These are phyloP conservation scores for Monosporascus sp. DNA, from an alignment of 2,329 filamentous ascomycete genomes.

Conservation along the genomic window DNA sequence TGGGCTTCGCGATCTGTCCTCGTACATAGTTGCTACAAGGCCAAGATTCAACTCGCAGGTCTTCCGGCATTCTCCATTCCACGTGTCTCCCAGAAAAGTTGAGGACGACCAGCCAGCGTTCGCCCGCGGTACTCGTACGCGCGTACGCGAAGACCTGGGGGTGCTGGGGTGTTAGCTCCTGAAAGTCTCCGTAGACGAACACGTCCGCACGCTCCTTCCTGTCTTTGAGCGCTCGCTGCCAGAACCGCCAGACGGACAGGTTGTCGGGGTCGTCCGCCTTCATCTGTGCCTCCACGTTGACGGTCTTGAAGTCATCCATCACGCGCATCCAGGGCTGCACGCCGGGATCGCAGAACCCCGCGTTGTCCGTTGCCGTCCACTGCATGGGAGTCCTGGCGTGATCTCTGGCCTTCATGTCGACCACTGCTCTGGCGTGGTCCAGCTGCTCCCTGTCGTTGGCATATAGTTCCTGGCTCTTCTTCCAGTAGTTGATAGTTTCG, in stretches of 20 bases:
- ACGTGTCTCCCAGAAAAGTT: constrained; percentile 23
- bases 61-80: constrained; percentile 18
- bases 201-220: constrained; percentile 52
- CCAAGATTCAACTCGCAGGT: constrained; percentile 18
- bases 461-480: constrained; percentile 31
- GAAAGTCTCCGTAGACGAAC: constrained; percentile 58
- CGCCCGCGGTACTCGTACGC: constrained; percentile 18
- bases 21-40: constrained; percentile 17
- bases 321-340: constrained; percentile 57
- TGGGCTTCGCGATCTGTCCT: constrained; percentile 16
- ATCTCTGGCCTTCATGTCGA: constrained; percentile 59
- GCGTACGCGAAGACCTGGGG: constrained; percentile 19
- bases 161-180: constrained; percentile 23
- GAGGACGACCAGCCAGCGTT: constrained; percentile 25
- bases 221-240: constrained; percentile 49
- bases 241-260: constrained; percentile 53
- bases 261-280: constrained; percentile 29
- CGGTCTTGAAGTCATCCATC: constrained; percentile 45
- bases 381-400: constrained; percentile 66
- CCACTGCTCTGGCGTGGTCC: constrained; percentile 41
- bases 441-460: constrained; percentile 34
- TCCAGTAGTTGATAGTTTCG: constrained; percentile 44
- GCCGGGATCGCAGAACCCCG: constrained; percentile 54
- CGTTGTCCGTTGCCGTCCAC: constrained; percentile 52
- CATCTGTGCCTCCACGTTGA: constrained; percentile 55